A percentile compares a stretch with the other conserved stretches of the same genome.
phyloP scores from a whole-genome alignment of 2,329 filamentous ascomycete genomes.

The Hymenoscyphus albidus region DNA sequence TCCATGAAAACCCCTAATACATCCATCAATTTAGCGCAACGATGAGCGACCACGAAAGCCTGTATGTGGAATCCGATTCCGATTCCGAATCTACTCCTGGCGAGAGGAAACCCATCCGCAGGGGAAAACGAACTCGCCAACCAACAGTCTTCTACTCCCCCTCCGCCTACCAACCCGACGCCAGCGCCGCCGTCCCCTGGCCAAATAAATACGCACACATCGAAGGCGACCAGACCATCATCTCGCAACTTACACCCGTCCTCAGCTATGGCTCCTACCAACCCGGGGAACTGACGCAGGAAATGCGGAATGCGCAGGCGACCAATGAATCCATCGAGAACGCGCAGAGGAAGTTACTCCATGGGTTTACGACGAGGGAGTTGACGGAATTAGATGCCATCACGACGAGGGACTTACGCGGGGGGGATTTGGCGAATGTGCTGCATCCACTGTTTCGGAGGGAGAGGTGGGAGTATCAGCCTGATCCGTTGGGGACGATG shows the following conservation, averaged over 20 bases:
- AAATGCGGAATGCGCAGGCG: not conserved
- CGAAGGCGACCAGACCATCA: too few species aligned
- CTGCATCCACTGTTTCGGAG: not conserved
- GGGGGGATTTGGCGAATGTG: not conserved
- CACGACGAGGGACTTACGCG: not conserved
- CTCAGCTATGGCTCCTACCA: not conserved
- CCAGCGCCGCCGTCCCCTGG: too few species aligned
- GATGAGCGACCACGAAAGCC: too few species aligned
- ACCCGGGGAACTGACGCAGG: not conserved
- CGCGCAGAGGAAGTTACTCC: not conserved
- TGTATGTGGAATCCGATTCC: too few species aligned
- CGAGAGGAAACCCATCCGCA: too few species aligned
- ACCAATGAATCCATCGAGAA: not conserved
- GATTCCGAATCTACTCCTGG: too few species aligned
- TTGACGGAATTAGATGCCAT: slow-evolving; percentile 2
- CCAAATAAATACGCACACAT: too few species aligned
- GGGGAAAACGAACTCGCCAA: too few species aligned
- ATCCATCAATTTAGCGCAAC: too few species aligned
- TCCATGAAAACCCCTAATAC: too few species aligned
- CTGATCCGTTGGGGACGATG: not conserved
- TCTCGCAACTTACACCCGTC: not conserved
- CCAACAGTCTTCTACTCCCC: too few species aligned
- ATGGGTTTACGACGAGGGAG: not conserved
- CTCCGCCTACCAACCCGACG: too few species aligned
- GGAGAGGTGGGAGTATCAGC: slow-evolving; percentile 1